Evolutionary conservation across 2,329 filamentous ascomycete genomes (phyloP).

Genomic region (Ophiocordyceps unilateralis): DNA sequence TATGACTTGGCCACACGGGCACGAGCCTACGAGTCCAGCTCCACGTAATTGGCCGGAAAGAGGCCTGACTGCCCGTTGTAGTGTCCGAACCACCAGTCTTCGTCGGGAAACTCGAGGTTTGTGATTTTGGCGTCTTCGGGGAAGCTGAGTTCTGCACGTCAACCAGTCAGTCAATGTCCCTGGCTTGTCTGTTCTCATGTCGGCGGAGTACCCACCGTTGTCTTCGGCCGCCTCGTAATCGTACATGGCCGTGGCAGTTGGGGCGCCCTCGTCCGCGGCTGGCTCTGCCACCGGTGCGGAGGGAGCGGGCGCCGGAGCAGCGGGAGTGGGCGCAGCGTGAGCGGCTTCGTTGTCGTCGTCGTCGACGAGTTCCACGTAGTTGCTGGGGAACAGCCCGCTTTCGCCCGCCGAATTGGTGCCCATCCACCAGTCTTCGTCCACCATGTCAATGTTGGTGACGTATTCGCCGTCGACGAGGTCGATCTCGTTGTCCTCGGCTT

Average conservation of each 20-base stretch:
- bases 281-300: slow-evolving; percentile 16
- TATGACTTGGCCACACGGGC: neutral
- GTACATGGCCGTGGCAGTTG: slow-evolving; percentile 71
- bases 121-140: slow-evolving; percentile 74
- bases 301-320: slow-evolving; percentile 16
- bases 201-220: slow-evolving; percentile 39
- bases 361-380: slow-evolving; percentile 80
- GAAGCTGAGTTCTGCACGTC: slow-evolving; percentile 49
- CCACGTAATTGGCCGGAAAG: slow-evolving; percentile 62
- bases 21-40: slow-evolving; percentile 25
- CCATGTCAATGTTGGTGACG: slow-evolving; percentile 87
- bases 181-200: neutral
- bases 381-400: slow-evolving; percentile 83
- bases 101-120: slow-evolving; percentile 84
- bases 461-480: slow-evolving; percentile 77
- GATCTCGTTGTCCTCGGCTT: slow-evolving; percentile 92
- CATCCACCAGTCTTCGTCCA: slow-evolving; percentile 98
- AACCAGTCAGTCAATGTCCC: neutral
- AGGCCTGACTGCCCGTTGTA: slow-evolving; percentile 66
- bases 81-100: slow-evolving; percentile 96
- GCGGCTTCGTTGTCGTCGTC: slow-evolving; percentile 45
- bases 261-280: slow-evolving; percentile 24
- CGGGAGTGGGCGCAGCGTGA: slow-evolving; percentile 16
- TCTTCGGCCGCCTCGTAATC: slow-evolving; percentile 97
- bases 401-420: slow-evolving; percentile 76